phyloP scores from a whole-genome alignment of 176 grass and related monocot species.

The Carex kokanica region DNA sequence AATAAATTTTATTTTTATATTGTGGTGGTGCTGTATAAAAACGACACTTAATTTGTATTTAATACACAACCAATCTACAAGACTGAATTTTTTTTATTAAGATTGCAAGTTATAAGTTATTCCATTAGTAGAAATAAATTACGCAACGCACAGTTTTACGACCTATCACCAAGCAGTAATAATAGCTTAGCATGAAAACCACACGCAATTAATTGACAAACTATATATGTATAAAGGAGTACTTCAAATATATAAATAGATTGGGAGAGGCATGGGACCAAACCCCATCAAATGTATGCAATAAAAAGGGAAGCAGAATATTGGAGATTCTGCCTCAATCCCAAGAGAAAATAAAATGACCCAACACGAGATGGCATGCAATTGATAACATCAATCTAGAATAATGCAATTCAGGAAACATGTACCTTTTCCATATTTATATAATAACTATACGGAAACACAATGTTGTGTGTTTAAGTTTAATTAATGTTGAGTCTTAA shows the following conservation, averaged over 20 bases:
- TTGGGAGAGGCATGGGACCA: not conserved
- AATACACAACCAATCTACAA: not conserved
- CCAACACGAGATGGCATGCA: no score
- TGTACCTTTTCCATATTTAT: not conserved
- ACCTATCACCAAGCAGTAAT: not conserved
- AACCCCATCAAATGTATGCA: not conserved
- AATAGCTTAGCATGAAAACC: not conserved
- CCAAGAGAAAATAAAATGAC: not conserved
- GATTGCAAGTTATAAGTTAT: not conserved
- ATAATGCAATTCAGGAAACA: not conserved
- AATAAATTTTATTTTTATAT: no score
- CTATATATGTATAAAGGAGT: not conserved
- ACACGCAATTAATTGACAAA: not conserved
- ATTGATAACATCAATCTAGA: constrained; percentile 11
- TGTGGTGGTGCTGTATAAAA: not conserved
- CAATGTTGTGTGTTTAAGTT: no score
- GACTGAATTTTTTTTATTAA: not conserved
- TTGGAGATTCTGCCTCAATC: constrained; percentile 17
- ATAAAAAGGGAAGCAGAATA: not conserved
- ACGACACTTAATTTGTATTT: not conserved
- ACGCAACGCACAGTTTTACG: not conserved
- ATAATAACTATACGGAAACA: not conserved
- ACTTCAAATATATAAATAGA: not conserved
- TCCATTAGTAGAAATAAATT: not conserved
- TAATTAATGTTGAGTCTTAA: not conserved